Conservation (phyloP, 2,329 filamentous ascomycete species). For the Fonsecaea monophora region DNA sequence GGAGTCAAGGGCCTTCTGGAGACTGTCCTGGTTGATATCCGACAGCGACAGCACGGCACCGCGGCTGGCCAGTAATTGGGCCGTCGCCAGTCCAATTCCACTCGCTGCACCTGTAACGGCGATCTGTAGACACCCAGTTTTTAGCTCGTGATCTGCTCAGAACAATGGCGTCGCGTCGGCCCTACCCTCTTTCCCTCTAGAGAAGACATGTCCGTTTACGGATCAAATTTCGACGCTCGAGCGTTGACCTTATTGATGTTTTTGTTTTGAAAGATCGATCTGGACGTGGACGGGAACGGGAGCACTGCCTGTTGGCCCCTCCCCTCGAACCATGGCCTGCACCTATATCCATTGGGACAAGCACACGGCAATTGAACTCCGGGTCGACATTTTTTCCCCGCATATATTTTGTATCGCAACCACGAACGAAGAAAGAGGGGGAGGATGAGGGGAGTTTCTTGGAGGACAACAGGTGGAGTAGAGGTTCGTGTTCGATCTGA, state of each 20-base stretch:
- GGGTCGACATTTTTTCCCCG: too few relatives aligned
- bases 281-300: too few relatives aligned
- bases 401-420: too few relatives aligned
- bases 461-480: too few relatives aligned
- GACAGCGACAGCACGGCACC: constrained; percentile 16
- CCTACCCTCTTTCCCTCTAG: not conserved
- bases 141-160: not conserved
- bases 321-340: too few relatives aligned
- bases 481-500: too few relatives aligned
- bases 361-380: not conserved
- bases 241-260: not conserved
- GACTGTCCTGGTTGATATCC: constrained; percentile 17
- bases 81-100: constrained; percentile 22
- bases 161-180: not conserved
- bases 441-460: too few relatives aligned
- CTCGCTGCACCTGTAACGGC: constrained; percentile 22
- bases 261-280: not conserved
- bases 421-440: too few relatives aligned
- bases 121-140: not conserved
- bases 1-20: constrained; percentile 4
- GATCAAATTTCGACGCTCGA: not conserved
- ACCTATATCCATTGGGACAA: too few relatives aligned
- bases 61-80: constrained; percentile 16
- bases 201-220: not conserved
- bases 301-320: too few relatives aligned